Base-by-base conservation (phyloP, 768 basidiomycete genomes). In the Auriscalpium orientale region DNA sequence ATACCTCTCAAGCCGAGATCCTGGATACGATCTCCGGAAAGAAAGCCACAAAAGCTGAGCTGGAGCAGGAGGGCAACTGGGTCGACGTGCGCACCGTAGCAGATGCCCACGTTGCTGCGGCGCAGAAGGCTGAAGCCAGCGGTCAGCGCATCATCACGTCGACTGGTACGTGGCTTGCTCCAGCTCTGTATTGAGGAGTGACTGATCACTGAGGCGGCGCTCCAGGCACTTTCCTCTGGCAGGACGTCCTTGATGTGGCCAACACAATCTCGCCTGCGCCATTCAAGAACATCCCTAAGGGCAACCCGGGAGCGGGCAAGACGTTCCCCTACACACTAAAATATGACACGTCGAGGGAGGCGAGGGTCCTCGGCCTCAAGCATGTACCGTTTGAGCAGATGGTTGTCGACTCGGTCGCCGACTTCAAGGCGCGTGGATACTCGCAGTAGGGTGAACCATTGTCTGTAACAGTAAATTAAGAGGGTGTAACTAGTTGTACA, bases 181-280 rank as follows among this genome's bases (percentile, higher is more conserved):
- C 16, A 12, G 33, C 10, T 33, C 38, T 44, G 4, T 7, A 5
- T 28, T 28, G 28, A 28, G 4, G 28, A 28, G 28, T 7, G 28
- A 28, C 28, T 28, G 28, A 28, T 28, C 28, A 28, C 4, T 28
- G 28, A 28, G 28, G 4, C 28, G 28, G 28, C 28, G 36, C 4
- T 36, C 3, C 28, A 46, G 46, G 54, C 15, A 34, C 20, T 22
- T 55, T 38, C 28, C 18, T 43, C 40, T 55, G 54, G 54, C 54
- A 55, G 48, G 54, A 55, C 15, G 12, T 55, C 48, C 8, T 55
- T 7, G 54, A 55, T 38, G 35, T 49, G 35, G 54, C 54, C 38
- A 49, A 55, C 43, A 1, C 48, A 4, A 33, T 55, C 48, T 5
- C 28, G 28, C 28, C 28, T 28, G 28, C 37, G 15, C 34, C 20